These are phyloP conservation scores for Myxozyma kluyveri DNA, from an alignment of 805 yeast species.

Conservation along the genomic window DNA sequence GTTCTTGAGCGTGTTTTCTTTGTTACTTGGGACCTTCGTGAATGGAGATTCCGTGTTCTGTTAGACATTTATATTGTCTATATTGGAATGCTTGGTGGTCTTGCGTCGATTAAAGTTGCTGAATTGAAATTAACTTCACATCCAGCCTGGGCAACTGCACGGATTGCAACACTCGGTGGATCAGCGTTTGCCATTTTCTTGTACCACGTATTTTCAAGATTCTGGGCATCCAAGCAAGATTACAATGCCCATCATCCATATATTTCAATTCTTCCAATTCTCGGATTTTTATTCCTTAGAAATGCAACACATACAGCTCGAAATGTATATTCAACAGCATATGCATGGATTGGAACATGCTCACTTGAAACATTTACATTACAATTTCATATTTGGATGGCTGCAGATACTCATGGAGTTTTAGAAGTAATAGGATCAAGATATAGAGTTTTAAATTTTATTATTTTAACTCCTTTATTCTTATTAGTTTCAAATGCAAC, in stretches of 20 bases:
- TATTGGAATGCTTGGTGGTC: conserved; percentile 33
- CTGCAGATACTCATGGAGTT: conserved; percentile 32
- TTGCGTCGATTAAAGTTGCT: conserved; percentile 23
- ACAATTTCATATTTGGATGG: conserved; percentile 34
- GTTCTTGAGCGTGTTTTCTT: conserved; percentile 26
- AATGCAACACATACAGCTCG: conserved; percentile 26
- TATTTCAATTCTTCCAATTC: conserved; percentile 26
- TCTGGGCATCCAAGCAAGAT: conserved; percentile 22
- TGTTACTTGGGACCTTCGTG: conserved; percentile 32
- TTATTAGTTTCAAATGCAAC: conserved; percentile 22
- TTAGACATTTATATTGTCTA: conserved; percentile 31
- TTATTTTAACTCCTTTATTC: conserved; percentile 26
- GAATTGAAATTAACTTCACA: conserved; percentile 16
- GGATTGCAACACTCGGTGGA: conserved; percentile 16
- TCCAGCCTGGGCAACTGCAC: conserved; percentile 22
- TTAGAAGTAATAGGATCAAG: conserved; percentile 16
- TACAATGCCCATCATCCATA: conserved; percentile 28
- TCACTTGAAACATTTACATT: conserved; percentile 33
- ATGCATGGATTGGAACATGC: conserved; percentile 32
- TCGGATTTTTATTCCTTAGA: conserved; percentile 28
- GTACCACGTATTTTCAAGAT: conserved; percentile 7
- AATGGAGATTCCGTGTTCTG: conserved; percentile 32
- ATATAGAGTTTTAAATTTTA: conserved; percentile 9
- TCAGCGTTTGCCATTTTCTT: conserved; percentile 19
- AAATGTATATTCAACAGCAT: conserved; percentile 29